phyloP scores from a whole-genome alignment of 371 early-diverging fungal species.

The Mucor lusitanicus region DNA sequence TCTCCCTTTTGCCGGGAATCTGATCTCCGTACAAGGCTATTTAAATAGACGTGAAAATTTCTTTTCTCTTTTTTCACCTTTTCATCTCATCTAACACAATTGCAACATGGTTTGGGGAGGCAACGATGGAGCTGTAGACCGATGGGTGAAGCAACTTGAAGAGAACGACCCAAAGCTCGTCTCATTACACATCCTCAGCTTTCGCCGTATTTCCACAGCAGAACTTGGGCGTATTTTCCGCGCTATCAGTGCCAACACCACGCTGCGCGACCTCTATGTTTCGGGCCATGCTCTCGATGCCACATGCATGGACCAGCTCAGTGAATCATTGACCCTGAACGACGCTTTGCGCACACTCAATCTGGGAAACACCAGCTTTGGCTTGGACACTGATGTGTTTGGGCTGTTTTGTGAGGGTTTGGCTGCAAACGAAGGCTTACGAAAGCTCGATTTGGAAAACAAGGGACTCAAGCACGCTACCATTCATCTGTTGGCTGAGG shows the following conservation, averaged over 20 bases:
- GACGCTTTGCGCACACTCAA: conserved; percentile 51
- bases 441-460: conserved; percentile 59
- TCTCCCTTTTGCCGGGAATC: too few species aligned
- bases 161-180: conserved; percentile 56
- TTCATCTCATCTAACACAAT: neutral
- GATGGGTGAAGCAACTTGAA: conserved; percentile 59
- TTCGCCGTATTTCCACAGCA: conserved; percentile 49
- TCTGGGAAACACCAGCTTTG: conserved; percentile 48
- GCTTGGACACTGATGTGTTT: conserved; percentile 20
- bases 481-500: conserved; percentile 22
- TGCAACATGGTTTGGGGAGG: conserved; percentile 64
- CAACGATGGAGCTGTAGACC: conserved; percentile 54
- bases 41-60: too few species aligned
- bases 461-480: conserved; percentile 43
- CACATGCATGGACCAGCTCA: conserved; percentile 38
- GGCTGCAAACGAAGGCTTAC: conserved; percentile 52
- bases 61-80: too few species aligned
- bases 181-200: conserved; percentile 62
- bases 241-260: conserved; percentile 50
- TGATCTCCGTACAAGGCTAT: too few species aligned
- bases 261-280: conserved; percentile 54
- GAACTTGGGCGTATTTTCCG: conserved; percentile 55
- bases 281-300: conserved; percentile 58
- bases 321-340: conserved; percentile 50
- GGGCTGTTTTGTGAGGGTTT: conserved; percentile 52